Base-by-base conservation (phyloP, 140 eudicot species). In the Bidens hawaiensis region DNA sequence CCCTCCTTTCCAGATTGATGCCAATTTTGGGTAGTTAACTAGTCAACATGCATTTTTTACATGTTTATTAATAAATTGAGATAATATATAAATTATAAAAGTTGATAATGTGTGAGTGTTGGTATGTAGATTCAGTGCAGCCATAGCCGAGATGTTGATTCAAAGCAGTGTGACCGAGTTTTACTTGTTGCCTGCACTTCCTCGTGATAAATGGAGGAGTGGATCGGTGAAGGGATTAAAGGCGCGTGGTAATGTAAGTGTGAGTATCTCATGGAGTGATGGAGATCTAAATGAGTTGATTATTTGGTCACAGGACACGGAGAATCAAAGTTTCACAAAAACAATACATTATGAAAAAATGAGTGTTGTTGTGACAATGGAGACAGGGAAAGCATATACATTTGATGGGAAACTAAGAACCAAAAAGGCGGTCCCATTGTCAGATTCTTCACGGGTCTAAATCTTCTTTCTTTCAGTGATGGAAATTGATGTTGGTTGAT, bases 1-100 rank as follows among this genome's bases (percentile, higher is more conserved):
- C 69, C 97, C 93, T 4, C 97, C 97, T 57, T 89, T 89, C 75
- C 97, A 89, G 71, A 89, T 89, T 23, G 97, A 89, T 72, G 95
- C 85, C 49, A 83, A 89, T 59, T 85, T 89, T 28, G 91, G 91
- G 95, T 82, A 82, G 64, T 50, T 41, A 19, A 22, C n/a, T n/a
- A n/a, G n/a, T n/a, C n/a, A n/a, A n/a, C n/a, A n/a, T n/a, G n/a
- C 36, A 51, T 33, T 10, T 64, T 63, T 8, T 22, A 25, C 27
- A 33, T 54, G 16, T 65, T 48, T 9, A 11, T 48, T 48, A 48
- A 48, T 21, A 48, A 19, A 19, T 11, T 48, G 27, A 19, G 54
- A 8, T 8, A 18, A 48, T 19, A n/a, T n/a, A n/a, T n/a, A n/a
- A n/a, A n/a, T n/a, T n/a, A n/a, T n/a, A 0, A 19, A 19, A 17